Base-by-base conservation (phyloP, 1,284 basidiomycete genomes). In the Chalciporus sp. region DNA sequence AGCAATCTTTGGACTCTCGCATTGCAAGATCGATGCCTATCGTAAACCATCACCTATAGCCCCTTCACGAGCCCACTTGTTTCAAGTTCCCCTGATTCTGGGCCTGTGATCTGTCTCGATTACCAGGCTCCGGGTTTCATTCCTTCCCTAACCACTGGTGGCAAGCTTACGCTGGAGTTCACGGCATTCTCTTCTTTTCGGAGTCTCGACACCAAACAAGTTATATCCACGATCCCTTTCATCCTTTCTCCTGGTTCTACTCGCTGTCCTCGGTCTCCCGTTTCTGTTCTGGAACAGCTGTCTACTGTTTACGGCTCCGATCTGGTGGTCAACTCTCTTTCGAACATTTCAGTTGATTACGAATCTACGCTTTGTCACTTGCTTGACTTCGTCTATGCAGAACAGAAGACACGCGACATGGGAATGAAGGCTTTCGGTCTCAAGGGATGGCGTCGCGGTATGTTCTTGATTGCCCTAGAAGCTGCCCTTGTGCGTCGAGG, bases 381-480 rank as follows among this genome's bases (percentile, higher is more conserved):
- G 57, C 78, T 56, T 62, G 42, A 66, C 7, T 58, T 59, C 3
- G 60, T 72, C 27, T 74, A 73, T 39, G 58, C 59, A 19, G 66
- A 73, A 27, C 57, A 53, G 20, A 51, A 47, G 44, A 53, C 58
- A 4, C 63, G 70, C 33, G 49, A 58, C 17, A 41, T 59, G 27
- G 72, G 71, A 55, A 70, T 79, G 31, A 59, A 61, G 14, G 60
- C 59, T 31, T 66, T 68, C 51, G 77, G 78, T 20, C 56, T 75
- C 19, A 58, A 62, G 27, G 72, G 62, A 35, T 84, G 81, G 81
- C 71, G 80, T 51, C 76, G 76, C 59, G 73, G 78, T 58, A 68
- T 76, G 55, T 69, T 84, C 16, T 66, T 77, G 57, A 53, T 79
- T 19, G 70, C 71, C 23, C 83, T 84, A 73, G 84, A 86, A 63